Percentiles rank a stretch among this genome's conserved stretches.
Evolutionary conservation across 225 moss, liverwort and hornwort species (phyloP).

Genomic region (Takakia lepidozioides): DNA sequence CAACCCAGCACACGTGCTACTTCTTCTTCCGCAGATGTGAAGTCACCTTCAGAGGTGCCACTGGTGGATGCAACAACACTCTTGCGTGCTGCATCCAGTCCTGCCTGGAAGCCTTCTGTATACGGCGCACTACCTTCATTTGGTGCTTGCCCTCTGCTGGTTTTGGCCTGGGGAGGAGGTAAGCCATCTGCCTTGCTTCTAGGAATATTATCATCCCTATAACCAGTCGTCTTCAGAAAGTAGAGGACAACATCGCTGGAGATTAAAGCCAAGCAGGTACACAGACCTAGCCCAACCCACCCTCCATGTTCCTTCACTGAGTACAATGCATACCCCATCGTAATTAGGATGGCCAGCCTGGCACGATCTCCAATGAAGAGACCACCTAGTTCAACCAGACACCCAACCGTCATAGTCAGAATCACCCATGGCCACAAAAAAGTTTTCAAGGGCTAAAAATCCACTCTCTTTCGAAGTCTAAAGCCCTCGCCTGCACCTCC

Average conservation of each 20-base stretch:
- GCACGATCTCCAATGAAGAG: slow-evolving; percentile 67
- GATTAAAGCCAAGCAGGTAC: slow-evolving; percentile 58
- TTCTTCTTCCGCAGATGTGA: slow-evolving; percentile 83
- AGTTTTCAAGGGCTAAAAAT: neutral
- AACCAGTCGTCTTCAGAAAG: slow-evolving; percentile 48
- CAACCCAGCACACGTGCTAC: slow-evolving; percentile 74
- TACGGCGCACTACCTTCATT: slow-evolving; percentile 38
- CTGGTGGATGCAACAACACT: slow-evolving; percentile 79
- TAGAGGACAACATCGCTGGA: slow-evolving; percentile 69
- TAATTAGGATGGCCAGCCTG: slow-evolving; percentile 56
- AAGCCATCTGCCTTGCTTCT: slow-evolving; percentile 31
- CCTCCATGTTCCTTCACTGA: slow-evolving; percentile 65
- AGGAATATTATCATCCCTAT: slow-evolving; percentile 35
- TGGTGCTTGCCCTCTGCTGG: slow-evolving; percentile 43
- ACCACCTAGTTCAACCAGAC: slow-evolving; percentile 43
- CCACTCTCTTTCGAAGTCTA: neutral
- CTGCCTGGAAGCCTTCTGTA: slow-evolving; percentile 37
- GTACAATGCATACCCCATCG: slow-evolving; percentile 67
- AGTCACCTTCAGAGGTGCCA: slow-evolving; percentile 69
- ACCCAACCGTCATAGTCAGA: slow-evolving; percentile 3
- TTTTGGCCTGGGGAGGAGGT: slow-evolving; percentile 42
- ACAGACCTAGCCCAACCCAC: slow-evolving; percentile 56
- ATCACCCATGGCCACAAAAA: neutral
- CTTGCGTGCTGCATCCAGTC: slow-evolving; percentile 49
- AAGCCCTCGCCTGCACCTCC: neutral